These are phyloP conservation scores for Cucumis cinereus DNA, from an alignment of 306 rosid species.

Conservation along the genomic window DNA sequence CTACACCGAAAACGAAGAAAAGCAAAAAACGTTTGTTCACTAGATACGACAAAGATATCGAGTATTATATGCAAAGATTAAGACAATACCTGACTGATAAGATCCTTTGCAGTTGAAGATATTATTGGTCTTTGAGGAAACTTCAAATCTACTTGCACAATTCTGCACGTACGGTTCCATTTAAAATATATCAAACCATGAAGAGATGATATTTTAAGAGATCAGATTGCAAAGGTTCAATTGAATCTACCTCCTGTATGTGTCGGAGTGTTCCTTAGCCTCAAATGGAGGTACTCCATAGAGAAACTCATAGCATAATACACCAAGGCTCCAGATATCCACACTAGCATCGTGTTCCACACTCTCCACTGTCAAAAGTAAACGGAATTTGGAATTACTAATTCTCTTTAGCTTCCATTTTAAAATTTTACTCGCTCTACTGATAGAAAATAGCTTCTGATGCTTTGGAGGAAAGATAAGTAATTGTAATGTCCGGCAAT, in stretches of 20 bases:
- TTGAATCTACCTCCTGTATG: slow-evolving; percentile 66
- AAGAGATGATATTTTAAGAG: neutral
- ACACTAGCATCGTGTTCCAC: slow-evolving; percentile 95
- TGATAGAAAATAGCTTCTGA: neutral
- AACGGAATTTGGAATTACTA: neutral
- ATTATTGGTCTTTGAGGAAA: slow-evolving; percentile 88
- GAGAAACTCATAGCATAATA: slow-evolving; percentile 92
- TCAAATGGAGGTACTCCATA: slow-evolving; percentile 97
- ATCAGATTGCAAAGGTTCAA: neutral
- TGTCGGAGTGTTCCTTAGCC: slow-evolving; percentile 96
- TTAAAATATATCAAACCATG: neutral
- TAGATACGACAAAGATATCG: neutral
- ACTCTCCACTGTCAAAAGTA: slow-evolving; percentile 63
- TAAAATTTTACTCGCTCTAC: neutral
- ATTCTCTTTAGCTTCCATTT: neutral
- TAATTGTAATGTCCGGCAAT: no score
- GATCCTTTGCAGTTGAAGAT: slow-evolving; percentile 88
- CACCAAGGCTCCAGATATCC: slow-evolving; percentile 98
- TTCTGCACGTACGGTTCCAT: slow-evolving; percentile 31
- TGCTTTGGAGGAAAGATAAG: neutral
- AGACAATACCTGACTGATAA: slow-evolving; percentile 60
- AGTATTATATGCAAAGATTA: neutral
- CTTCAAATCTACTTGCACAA: slow-evolving; percentile 88
- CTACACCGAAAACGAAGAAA: slow-evolving; percentile 20
- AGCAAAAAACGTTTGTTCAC: neutral